Base-by-base conservation (phyloP, 345 rosid species). In the Ailanthus altissimus region DNA sequence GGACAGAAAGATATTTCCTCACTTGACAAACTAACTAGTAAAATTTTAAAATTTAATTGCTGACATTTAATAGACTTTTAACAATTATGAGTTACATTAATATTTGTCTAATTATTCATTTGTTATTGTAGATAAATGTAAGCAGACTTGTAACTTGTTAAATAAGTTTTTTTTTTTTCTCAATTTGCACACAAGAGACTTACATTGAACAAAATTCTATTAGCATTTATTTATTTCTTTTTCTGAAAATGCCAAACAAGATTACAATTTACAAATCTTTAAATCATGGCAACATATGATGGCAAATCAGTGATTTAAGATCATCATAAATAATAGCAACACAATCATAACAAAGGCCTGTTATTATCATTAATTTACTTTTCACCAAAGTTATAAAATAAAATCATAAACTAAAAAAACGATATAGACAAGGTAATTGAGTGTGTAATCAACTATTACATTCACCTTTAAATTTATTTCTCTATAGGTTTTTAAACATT, bases 361-460 rank as follows among this genome's bases (percentile, higher is more conserved):
- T 64, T 64, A 64, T 64, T 16, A 64, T 64, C 12, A 68, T 21
- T 26, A 26, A 21, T 47, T 68, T 49, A 47, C n/a, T 56, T 68
- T 68, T 49, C 21, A 26, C 42, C 36, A 26, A 47, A 47, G 58
- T 68, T 68, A 68, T 50, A 13, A 46, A 38, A 40, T n/a, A 20
- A 20, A 58, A 21, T 23, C 8, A 25, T 4, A 1, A 7, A 8
- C 13, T 3, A 57, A n/a, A 3, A 8, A 57, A 5, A 0, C 5
- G 16, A 28, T 6, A 4, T 15, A 36, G 16, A 15, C 2, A 60
- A 15, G 36, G 42, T 15, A 28, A 28, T 28, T 61, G 40, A 28
- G 10, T 53, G 58, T 53, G 21, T 56, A n/a, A 56, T 1, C 7
- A n/a, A 56, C 25, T 56, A 20, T 56, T 56, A 56, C 25, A 53